Percentiles rank a stretch among this genome's conserved stretches.
Conservation (phyloP, 495 filamentous ascomycete genomes). For the Chaetomium cochliodes region DNA sequence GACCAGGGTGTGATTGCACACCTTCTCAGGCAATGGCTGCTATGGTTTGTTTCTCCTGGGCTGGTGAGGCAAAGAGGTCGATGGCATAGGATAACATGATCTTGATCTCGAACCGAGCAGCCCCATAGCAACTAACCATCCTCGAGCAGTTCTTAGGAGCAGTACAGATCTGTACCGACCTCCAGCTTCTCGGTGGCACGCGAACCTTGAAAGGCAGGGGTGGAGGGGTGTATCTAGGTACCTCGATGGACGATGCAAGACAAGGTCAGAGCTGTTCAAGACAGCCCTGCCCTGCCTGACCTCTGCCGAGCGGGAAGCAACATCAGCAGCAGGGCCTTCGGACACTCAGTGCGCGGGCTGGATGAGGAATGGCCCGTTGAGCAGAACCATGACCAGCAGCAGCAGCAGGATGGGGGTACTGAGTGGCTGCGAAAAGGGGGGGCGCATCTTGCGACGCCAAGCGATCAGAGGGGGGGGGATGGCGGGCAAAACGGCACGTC, state of each 20-base stretch:
- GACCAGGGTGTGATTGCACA: slow-evolving; percentile 19
- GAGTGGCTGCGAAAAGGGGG: slow-evolving; percentile 28
- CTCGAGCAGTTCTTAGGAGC: neutral
- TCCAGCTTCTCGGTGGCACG: neutral
- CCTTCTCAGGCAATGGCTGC: slow-evolving; percentile 22
- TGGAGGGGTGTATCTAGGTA: slow-evolving; percentile 7
- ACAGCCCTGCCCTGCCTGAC: neutral
- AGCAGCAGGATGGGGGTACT: slow-evolving; percentile 16
- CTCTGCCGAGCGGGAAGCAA: slow-evolving; percentile 33
- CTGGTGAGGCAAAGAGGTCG: neutral
- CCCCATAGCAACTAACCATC: neutral
- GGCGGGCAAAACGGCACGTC: slow-evolving; percentile 24
- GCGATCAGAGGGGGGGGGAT: slow-evolving; percentile 26
- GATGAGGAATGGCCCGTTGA: slow-evolving; percentile 24
- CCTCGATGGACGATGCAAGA: slow-evolving; percentile 3
- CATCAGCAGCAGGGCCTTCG: slow-evolving; percentile 18
- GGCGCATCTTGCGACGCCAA: slow-evolving; percentile 28
- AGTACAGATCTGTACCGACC: too few species aligned
- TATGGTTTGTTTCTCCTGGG: slow-evolving; percentile 25
- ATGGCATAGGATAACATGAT: neutral
- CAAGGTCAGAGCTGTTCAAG: neutral
- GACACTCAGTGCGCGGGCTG: slow-evolving; percentile 21
- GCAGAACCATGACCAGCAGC: slow-evolving; percentile 15
- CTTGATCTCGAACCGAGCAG: neutral
- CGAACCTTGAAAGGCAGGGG: neutral